Conservation (phyloP, 768 basidiomycete genomes). For the Russula brevipes region DNA sequence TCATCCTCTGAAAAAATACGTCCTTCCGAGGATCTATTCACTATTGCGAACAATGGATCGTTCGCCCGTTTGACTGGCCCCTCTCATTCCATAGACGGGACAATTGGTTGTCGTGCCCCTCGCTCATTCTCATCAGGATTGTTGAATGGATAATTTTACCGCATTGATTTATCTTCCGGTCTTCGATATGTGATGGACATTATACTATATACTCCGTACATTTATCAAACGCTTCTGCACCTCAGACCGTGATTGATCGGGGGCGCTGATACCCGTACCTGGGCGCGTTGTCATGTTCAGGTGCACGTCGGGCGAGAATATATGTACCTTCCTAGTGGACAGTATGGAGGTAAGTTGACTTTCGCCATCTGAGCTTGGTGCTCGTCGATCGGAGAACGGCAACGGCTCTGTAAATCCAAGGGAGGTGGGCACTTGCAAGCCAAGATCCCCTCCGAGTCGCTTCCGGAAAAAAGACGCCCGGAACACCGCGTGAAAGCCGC, state of each 20-base stretch:
- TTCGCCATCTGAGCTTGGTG: too few species aligned
- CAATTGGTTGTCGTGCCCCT: neutral
- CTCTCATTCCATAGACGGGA: neutral
- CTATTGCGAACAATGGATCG: neutral
- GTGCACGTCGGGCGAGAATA: neutral
- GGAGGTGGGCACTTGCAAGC: too few species aligned
- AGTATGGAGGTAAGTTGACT: too few species aligned
- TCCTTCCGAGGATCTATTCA: neutral
- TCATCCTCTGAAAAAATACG: slow-evolving; percentile 12
- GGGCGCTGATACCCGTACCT: neutral
- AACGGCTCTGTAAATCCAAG: too few species aligned
- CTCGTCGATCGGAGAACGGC: too few species aligned
- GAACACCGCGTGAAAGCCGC: too few species aligned
- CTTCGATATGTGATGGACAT: slow-evolving; percentile 13
- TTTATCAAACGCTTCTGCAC: neutral
- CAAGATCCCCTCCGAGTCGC: too few species aligned
- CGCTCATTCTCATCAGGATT: neutral
- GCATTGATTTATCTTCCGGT: neutral
- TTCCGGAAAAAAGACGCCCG: too few species aligned
- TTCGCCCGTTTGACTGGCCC: neutral
- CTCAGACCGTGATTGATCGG: neutral
- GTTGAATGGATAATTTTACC: slow-evolving; percentile 2
- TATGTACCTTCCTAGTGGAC: too few species aligned
- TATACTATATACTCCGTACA: neutral
- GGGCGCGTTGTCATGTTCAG: neutral